Evolutionary conservation across 768 basidiomycete species (phyloP).

Genomic region (Boletus rufocinnamomeus): DNA sequence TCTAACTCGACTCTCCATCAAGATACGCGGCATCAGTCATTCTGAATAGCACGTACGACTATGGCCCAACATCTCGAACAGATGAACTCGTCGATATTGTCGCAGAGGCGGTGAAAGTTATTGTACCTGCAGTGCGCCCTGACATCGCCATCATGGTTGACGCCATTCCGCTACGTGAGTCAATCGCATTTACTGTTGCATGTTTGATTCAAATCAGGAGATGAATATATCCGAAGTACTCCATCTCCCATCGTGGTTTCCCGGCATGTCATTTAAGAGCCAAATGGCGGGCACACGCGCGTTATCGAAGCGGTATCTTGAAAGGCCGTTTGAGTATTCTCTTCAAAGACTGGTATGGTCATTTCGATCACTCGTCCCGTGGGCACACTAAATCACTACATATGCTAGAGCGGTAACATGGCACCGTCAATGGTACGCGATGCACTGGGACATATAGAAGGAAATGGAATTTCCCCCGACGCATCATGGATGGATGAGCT

Average conservation of each 20-base stretch:
- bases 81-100: conserved; percentile 7
- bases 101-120: not conserved
- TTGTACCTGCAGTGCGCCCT: not conserved
- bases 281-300: not conserved
- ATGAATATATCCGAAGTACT: not conserved
- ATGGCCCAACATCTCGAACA: not conserved
- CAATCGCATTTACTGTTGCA: not conserved
- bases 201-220: not conserved
- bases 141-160: not conserved
- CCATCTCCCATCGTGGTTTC: conserved; percentile 8
- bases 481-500: not conserved
- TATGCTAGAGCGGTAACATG: not conserved
- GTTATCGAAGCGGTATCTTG: not conserved
- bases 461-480: not conserved
- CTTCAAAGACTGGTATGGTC: not conserved
- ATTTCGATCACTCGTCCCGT: not conserved
- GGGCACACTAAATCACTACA: not conserved
- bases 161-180: conserved; percentile 5
- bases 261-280: conserved; percentile 4
- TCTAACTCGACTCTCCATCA: not conserved
- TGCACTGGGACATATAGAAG: not conserved
- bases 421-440: conserved; percentile 7
- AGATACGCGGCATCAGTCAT: conserved; percentile 8
- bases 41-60: conserved; percentile 8
- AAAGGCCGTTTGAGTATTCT: conserved; percentile 3